phyloP scores from a whole-genome alignment of 2,329 filamentous ascomycete genomes.

The Rhexocercosporidium sp. region DNA sequence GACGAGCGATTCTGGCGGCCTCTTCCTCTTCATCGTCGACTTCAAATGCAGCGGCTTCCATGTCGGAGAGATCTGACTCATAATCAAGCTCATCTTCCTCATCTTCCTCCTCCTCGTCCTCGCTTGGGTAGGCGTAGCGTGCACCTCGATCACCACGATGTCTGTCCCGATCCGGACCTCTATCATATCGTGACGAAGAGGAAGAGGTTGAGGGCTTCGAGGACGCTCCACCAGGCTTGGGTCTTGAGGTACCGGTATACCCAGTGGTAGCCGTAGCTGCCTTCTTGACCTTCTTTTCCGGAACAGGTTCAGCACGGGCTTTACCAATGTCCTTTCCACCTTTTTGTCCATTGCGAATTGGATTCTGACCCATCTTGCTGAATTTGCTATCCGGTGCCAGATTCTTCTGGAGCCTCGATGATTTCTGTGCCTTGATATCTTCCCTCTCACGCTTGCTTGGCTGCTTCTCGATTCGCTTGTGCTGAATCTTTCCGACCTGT shows the following conservation, averaged over 20 bases:
- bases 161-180: conserved; percentile 23
- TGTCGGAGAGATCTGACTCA: conserved; percentile 69
- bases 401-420: conserved; percentile 35
- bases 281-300: conserved; percentile 66
- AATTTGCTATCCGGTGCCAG: conserved; percentile 38
- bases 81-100: conserved; percentile 69
- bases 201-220: conserved; percentile 35
- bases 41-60: conserved; percentile 78
- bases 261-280: conserved; percentile 66
- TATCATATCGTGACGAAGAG: conserved; percentile 31
- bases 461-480: conserved; percentile 73
- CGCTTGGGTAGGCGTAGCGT: conserved; percentile 44
- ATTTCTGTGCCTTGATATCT: conserved; percentile 36
- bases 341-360: conserved; percentile 27
- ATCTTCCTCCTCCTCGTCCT: conserved; percentile 47
- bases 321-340: conserved; percentile 33
- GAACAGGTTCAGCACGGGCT: conserved; percentile 39
- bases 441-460: conserved; percentile 56
- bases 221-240: conserved; percentile 50
- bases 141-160: conserved; percentile 39
- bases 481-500: conserved; percentile 74
- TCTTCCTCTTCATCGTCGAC: conserved; percentile 73
- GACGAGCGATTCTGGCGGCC: conserved; percentile 65
- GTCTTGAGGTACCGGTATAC: conserved; percentile 68
- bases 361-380: conserved; percentile 25